phyloP scores from a whole-genome alignment of 768 basidiomycete species.

The Mycena belliarum region DNA sequence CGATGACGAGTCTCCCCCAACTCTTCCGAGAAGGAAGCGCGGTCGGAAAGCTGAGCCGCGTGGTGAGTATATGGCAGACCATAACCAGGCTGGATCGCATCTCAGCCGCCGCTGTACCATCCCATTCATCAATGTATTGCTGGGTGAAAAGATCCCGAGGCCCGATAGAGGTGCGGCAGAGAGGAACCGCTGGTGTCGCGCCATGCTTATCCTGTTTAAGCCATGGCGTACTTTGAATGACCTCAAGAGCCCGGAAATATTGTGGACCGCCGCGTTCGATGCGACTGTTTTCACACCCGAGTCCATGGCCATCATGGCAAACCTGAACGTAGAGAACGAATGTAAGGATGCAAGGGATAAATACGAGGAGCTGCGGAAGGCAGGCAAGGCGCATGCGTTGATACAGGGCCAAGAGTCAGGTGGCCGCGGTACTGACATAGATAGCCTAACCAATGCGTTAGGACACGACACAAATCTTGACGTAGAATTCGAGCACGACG shows the following conservation, averaged over 20 bases:
- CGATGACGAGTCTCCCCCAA: too few relatives aligned
- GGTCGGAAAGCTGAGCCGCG: neutral
- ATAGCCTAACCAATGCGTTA: neutral
- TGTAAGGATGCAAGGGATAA: conserved; percentile 1
- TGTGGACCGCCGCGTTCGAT: neutral
- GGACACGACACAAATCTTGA: neutral
- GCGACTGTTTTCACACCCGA: neutral
- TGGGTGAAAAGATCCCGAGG: neutral
- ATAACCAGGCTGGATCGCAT: too few relatives aligned
- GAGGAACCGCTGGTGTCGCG: neutral
- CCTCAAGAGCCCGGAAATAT: neutral
- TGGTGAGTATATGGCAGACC: neutral
- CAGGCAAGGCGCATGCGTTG: neutral
- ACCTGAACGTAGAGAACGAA: conserved; percentile 10
- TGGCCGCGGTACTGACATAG: neutral
- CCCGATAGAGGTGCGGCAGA: neutral
- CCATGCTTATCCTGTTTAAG: conserved; percentile 2
- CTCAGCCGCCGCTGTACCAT: neutral
- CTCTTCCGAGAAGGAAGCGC: too few relatives aligned
- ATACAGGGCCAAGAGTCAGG: neutral
- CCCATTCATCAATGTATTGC: neutral
- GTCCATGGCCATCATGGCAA: neutral
- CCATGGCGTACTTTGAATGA: neutral
- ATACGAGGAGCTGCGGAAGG: neutral
- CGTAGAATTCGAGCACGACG: too few relatives aligned